phyloP scores from a whole-genome alignment of 768 basidiomycete genomes.

The Suillus luteus region DNA sequence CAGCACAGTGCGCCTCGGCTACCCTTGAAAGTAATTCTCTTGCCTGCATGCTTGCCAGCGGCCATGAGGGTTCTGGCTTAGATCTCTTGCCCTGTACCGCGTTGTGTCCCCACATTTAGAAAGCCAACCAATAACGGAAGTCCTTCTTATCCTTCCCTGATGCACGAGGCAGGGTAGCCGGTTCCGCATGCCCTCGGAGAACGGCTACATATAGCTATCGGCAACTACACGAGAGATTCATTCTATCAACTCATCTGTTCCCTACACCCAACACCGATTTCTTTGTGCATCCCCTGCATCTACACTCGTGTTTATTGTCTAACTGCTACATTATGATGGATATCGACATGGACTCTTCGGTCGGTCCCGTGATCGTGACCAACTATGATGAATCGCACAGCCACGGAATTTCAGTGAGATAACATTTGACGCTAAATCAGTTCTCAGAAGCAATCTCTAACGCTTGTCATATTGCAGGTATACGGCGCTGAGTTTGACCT shows the following conservation, averaged over 20 bases:
- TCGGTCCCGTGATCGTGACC: slow-evolving; percentile 29
- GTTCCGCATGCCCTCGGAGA: slow-evolving; percentile 27
- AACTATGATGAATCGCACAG: slow-evolving; percentile 21
- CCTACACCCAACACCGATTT: slow-evolving; percentile 20
- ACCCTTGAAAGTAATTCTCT: slow-evolving; percentile 13
- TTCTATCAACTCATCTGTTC: slow-evolving; percentile 10
- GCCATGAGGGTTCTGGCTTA: slow-evolving; percentile 5
- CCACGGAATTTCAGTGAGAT: slow-evolving; percentile 28
- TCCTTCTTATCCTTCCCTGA: slow-evolving; percentile 17
- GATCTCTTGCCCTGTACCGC: slow-evolving; percentile 5
- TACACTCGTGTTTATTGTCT: slow-evolving; percentile 6
- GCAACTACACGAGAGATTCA: slow-evolving; percentile 8
- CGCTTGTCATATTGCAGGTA: slow-evolving; percentile 16
- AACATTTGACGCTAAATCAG: not conserved
- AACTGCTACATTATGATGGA: slow-evolving; percentile 27
- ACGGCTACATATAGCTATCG: slow-evolving; percentile 29
- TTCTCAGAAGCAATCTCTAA: slow-evolving; percentile 10
- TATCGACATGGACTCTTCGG: slow-evolving; percentile 36
- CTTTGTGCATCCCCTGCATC: not conserved
- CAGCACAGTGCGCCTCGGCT: slow-evolving; percentile 18
- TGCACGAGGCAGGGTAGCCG: slow-evolving; percentile 33
- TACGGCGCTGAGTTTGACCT: slow-evolving; percentile 45
- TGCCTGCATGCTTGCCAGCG: not conserved
- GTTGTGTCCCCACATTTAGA: slow-evolving; percentile 3
- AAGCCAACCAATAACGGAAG: slow-evolving; percentile 7